Evolutionary conservation across 2,329 filamentous ascomycete genomes (phyloP).

Genomic region (Claviceps sp.): DNA sequence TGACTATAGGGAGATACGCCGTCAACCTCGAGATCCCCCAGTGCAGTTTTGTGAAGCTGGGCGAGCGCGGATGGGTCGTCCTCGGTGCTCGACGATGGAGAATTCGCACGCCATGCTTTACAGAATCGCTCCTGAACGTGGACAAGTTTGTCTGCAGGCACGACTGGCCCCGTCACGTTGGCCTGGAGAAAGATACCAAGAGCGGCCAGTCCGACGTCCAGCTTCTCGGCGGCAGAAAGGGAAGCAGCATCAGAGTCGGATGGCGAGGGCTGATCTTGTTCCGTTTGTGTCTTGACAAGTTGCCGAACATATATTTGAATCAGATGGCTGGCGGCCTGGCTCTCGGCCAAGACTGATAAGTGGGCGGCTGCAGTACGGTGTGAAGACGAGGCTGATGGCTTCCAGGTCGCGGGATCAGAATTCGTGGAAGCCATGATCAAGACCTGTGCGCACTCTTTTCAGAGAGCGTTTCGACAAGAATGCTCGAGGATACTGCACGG

Average conservation of each 20-base stretch:
- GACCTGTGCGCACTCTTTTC: background rate
- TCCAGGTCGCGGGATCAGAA: slow-evolving; percentile 1
- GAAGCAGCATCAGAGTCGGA: slow-evolving; percentile 1
- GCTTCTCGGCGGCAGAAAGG: slow-evolving; percentile 7
- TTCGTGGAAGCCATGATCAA: background rate
- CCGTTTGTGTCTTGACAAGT: background rate
- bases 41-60: slow-evolving; percentile 40
- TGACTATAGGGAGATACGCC: slow-evolving; percentile 77
- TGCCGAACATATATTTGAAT: slow-evolving; percentile 4
- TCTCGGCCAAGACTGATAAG: slow-evolving; percentile 6
- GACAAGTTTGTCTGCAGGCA: slow-evolving; percentile 24
- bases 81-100: background rate
- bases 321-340: slow-evolving; percentile 4
- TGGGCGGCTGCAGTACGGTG: slow-evolving; percentile 6
- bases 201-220: slow-evolving; percentile 21
- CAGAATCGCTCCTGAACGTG: slow-evolving; percentile 25
- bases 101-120: slow-evolving; percentile 21
- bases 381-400: slow-evolving; percentile 2
- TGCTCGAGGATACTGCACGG: background rate
- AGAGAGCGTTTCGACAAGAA: background rate
- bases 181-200: slow-evolving; percentile 72
- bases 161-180: slow-evolving; percentile 75
- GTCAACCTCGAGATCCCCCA: slow-evolving; percentile 63
- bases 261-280: background rate
- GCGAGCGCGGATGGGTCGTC: slow-evolving; percentile 15